These are phyloP conservation scores for Dictyostelium capitatum DNA, from an alignment of 78 protist species.

Conservation along the genomic window DNA sequence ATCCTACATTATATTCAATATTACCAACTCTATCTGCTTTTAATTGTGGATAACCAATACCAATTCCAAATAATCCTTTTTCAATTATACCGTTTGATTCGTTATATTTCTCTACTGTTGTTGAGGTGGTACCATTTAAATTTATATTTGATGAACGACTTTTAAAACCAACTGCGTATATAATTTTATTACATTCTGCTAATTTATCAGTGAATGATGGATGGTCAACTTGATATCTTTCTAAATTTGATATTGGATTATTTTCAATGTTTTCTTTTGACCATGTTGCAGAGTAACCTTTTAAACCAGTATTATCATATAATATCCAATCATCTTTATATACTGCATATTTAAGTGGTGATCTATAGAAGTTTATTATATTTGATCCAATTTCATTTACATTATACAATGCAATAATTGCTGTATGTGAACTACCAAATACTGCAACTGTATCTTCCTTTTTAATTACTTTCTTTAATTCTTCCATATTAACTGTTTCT, in stretches of 20 bases:
- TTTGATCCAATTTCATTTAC: not conserved
- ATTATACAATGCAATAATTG: constrained; percentile 15
- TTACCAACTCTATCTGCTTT: constrained; percentile 12
- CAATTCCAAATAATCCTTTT: not conserved
- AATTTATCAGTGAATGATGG: not conserved
- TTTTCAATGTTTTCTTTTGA: constrained; percentile 1
- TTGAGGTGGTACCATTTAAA: not conserved
- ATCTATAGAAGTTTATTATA: constrained; percentile 12
- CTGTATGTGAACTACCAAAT: constrained; percentile 1
- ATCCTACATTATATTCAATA: constrained; percentile 13
- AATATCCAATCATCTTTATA: constrained; percentile 9
- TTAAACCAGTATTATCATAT: constrained; percentile 10
- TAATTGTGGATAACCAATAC: constrained; percentile 3
- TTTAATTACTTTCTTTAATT: not conserved
- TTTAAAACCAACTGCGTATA: not conserved
- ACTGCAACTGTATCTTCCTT: constrained; percentile 7
- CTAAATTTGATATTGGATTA: not conserved
- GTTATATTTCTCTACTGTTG: not conserved
- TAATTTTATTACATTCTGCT: not conserved
- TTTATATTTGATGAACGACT: not conserved
- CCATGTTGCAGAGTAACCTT: constrained; percentile 14
- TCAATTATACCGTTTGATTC: not conserved
- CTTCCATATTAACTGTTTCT: not conserved
- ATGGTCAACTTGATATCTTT: not conserved
- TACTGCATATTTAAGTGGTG: not conserved